Evolutionary conservation across 1,284 basidiomycete genomes (phyloP).

Genomic region (Sporisorium reilianum): DNA sequence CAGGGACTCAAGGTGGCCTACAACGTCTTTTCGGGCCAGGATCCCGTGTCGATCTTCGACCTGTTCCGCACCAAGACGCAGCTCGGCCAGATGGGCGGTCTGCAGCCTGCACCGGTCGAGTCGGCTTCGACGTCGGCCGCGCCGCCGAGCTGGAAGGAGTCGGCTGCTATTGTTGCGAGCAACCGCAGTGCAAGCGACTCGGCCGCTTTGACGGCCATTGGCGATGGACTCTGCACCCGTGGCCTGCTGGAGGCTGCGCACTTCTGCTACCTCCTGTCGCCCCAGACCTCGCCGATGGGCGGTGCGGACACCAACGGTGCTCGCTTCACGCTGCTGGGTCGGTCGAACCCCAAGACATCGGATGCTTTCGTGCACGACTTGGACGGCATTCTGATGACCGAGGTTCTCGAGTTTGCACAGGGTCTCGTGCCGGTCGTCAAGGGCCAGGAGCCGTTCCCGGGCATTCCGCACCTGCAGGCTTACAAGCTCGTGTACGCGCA

Average conservation of each 20-base stretch:
- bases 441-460: conserved; percentile 85
- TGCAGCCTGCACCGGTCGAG: conserved; percentile 49
- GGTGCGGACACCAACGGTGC: conserved; percentile 76
- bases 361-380: conserved; percentile 77
- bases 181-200: conserved; percentile 76
- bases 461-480: conserved; percentile 87
- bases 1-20: conserved; percentile 66
- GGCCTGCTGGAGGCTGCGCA: conserved; percentile 88
- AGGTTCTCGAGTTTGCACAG: conserved; percentile 91
- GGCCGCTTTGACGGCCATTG: conserved; percentile 85
- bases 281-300: conserved; percentile 81
- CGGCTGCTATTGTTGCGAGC: conserved; percentile 83
- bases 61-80: conserved; percentile 60
- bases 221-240: conserved; percentile 81
- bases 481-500: conserved; percentile 86
- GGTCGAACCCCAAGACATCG: conserved; percentile 74
- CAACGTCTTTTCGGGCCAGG: conserved; percentile 64
- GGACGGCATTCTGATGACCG: conserved; percentile 87
- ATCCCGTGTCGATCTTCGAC: conserved; percentile 56
- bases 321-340: conserved; percentile 77
- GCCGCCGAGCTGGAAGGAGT: conserved; percentile 85
- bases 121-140: conserved; percentile 74
- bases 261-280: conserved; percentile 89
- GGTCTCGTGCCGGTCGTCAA: conserved; percentile 80
- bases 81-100: conserved; percentile 32